phyloP scores from a whole-genome alignment of 2,329 filamentous ascomycete genomes.

The Cercospora sesami region DNA sequence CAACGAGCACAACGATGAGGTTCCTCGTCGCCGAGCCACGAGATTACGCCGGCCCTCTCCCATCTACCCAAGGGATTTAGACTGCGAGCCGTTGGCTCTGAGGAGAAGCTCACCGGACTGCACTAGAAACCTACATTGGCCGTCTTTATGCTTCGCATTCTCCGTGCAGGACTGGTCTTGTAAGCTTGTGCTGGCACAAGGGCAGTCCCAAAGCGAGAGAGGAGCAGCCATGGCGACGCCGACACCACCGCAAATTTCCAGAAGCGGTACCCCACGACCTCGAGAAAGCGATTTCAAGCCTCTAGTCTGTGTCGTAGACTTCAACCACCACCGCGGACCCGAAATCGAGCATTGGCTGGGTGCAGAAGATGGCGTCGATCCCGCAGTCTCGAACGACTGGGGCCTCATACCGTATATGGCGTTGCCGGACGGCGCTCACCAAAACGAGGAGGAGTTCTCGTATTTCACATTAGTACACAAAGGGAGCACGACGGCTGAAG shows the following conservation, averaged over 20 bases:
- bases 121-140: neutral
- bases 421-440: slow-evolving; percentile 89
- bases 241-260: slow-evolving; percentile 6
- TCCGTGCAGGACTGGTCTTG: neutral
- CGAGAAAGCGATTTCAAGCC: slow-evolving; percentile 42
- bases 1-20: neutral
- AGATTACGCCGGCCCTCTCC: slow-evolving; percentile 12
- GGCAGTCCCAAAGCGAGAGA: neutral
- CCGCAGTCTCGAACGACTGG: slow-evolving; percentile 85
- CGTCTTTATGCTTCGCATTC: neutral
- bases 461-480: slow-evolving; percentile 81
- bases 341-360: slow-evolving; percentile 95
- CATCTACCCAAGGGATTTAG: neutral
- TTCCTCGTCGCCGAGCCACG: slow-evolving; percentile 10
- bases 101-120: neutral
- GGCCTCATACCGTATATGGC: slow-evolving; percentile 93
- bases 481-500: slow-evolving; percentile 35
- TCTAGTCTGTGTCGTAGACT: slow-evolving; percentile 55
- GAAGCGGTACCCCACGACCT: slow-evolving; percentile 4
- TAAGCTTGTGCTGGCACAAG: slow-evolving; percentile 1
- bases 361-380: slow-evolving; percentile 70
- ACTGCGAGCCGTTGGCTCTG: neutral
- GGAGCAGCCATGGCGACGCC: slow-evolving; percentile 7
- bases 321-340: slow-evolving; percentile 66
- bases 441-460: slow-evolving; percentile 93